These are phyloP conservation scores for Ustilago tritici DNA, from an alignment of 1,284 basidiomycete genomes.

Conservation along the genomic window DNA sequence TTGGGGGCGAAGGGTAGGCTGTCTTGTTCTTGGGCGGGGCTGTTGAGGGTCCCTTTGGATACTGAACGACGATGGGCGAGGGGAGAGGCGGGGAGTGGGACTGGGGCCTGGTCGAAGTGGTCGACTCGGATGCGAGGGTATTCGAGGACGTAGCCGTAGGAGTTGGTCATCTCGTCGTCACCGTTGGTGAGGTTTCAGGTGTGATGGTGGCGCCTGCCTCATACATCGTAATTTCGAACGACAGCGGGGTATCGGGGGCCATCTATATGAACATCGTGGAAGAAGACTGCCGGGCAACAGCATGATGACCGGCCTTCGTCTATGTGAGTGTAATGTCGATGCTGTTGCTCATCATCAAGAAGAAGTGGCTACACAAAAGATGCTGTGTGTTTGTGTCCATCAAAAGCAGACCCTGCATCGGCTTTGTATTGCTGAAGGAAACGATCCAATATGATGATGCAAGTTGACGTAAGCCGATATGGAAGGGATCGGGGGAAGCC, in stretches of 20 bases:
- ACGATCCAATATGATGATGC: no score
- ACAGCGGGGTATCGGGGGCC: not conserved
- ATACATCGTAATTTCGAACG: not conserved
- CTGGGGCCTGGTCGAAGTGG: constrained; percentile 48
- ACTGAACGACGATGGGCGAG: constrained; percentile 32
- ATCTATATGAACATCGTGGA: not conserved
- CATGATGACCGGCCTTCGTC: not conserved
- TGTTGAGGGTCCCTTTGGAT: not conserved
- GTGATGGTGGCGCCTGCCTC: not conserved
- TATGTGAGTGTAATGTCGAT: not conserved
- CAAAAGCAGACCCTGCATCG: constrained; percentile 39
- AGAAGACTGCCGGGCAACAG: not conserved
- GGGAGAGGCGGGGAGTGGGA: constrained; percentile 43
- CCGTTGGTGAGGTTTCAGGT: no score
- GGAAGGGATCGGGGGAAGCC: no score
- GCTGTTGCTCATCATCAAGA: not conserved
- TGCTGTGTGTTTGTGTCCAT: constrained; percentile 12
- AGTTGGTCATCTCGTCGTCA: constrained; percentile 42
- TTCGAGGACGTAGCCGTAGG: constrained; percentile 58
- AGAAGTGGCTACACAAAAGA: constrained; percentile 5
- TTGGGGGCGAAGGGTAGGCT: constrained; percentile 24
- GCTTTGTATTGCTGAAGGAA: constrained; percentile 15
- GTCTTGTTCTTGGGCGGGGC: constrained; percentile 5
- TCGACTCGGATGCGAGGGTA: constrained; percentile 64
- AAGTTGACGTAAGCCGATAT: no score